Evolutionary conservation across 2,329 filamentous ascomycete genomes (phyloP).

Genomic region (Scytalidium sp.): DNA sequence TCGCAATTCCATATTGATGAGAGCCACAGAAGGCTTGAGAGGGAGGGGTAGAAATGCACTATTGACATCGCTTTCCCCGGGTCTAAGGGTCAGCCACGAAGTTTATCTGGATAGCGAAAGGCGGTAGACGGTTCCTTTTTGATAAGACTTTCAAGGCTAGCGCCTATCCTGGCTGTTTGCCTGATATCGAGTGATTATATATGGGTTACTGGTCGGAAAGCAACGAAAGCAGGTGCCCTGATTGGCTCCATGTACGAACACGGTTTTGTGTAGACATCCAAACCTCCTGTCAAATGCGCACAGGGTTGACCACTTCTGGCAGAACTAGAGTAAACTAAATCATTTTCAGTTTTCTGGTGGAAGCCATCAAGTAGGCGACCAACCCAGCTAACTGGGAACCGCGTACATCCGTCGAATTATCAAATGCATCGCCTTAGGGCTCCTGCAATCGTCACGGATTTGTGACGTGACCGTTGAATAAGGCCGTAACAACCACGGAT

Average conservation of each 20-base stretch:
- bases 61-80: background rate
- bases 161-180: background rate
- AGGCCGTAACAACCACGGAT: background rate
- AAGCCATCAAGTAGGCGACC: too few relatives aligned
- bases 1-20: background rate
- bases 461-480: background rate
- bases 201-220: background rate
- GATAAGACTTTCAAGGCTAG: background rate
- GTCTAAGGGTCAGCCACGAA: background rate
- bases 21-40: background rate
- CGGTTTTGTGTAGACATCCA: too few relatives aligned
- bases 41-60: background rate
- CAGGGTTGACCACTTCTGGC: too few relatives aligned
- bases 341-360: too few relatives aligned
- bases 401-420: too few relatives aligned
- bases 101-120: background rate
- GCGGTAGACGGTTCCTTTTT: background rate
- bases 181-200: background rate
- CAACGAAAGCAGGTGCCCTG: too few relatives aligned
- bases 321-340: too few relatives aligned
- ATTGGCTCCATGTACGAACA: too few relatives aligned
- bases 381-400: too few relatives aligned
- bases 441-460: background rate
- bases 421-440: too few relatives aligned
- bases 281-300: too few relatives aligned